Base-by-base conservation (phyloP, 1,284 basidiomycete genomes). In the Moesziomyces antarcticus region DNA sequence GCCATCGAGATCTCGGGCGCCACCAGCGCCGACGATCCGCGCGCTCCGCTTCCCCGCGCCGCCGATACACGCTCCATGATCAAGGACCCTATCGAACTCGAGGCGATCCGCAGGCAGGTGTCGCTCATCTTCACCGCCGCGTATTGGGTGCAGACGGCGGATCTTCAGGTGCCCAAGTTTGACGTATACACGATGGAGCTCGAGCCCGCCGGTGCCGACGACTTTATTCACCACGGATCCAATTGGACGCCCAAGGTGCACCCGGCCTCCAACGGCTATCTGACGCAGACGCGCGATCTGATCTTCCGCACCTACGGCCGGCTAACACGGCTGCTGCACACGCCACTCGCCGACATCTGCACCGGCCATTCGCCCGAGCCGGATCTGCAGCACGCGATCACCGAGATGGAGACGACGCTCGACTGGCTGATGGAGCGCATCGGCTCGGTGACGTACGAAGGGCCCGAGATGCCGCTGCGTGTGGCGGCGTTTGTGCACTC, bases 331-430 rank as follows among this genome's bases (percentile, higher is more conserved):
- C 56, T 79, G 56, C 45, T 79, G 54, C 71, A 79, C 44, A 79
- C 73, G 10, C 77, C 77, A 10, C 56, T 79, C 10, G 56, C 70
- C 33, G 72, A 75, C 47, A 70, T 79, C 22, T 56, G 75, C 50
- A 65, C 59, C 20, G 75, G 73, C 9, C 53, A 59, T 37, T 73
- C 70, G 35, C 69, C 72, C 16, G 75, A 79, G 56, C 69, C 70
- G n/a, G 75, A 79, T 46, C 65, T 79, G 47, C 77, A 79, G 61
- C 56, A 50, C 21, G 69, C 75, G 33, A 70, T 79, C 42, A 64
- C 60, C 46, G 68, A 77, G 49, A 74, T 77, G 68, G 77, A 79
- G 58, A 59, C 60, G 30, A 66, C 62, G 24, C 53, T 73, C 25
- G 67, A 70, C 43, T 73, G 67, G 62, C 58, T 74, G 21, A 68